phyloP scores from a whole-genome alignment of 192 early-diverging fungal species.

The Ambispora gerdemannii region DNA sequence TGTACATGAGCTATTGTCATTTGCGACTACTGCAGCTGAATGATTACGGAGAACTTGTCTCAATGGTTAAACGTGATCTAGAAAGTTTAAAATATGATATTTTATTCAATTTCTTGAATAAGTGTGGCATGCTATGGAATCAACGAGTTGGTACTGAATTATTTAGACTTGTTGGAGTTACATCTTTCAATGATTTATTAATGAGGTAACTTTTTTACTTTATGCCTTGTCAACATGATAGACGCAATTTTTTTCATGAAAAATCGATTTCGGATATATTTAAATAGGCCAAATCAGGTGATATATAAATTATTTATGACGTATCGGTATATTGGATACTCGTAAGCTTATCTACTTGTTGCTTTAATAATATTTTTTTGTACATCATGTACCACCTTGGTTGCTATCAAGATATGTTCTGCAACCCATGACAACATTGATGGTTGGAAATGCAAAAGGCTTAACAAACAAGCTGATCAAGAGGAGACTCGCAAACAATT shows the following conservation, averaged over 20 bases:
- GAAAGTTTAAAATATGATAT: constrained; percentile 91
- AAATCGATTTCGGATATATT: constrained; percentile 39
- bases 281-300: constrained; percentile 59
- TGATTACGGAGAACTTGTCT: constrained; percentile 76
- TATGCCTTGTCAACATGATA: constrained; percentile 15
- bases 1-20: constrained; percentile 88
- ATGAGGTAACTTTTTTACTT: constrained; percentile 50
- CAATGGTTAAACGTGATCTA: constrained; percentile 84
- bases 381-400: too few relatives aligned
- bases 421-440: too few relatives aligned
- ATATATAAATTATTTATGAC: constrained; percentile 98
- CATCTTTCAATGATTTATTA: constrained; percentile 95
- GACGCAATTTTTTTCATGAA: constrained; percentile 99
- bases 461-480: too few relatives aligned
- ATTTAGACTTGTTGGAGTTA: constrained; percentile 91
- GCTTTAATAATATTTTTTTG: too few relatives aligned
- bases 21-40: constrained; percentile 63
- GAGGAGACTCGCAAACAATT: too few relatives aligned
- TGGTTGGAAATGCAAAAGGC: too few relatives aligned
- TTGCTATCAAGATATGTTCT: too few relatives aligned
- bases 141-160: constrained; percentile 94
- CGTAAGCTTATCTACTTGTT: too few relatives aligned
- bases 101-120: constrained; percentile 88
- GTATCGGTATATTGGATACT: too few relatives aligned
- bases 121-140: constrained; percentile 92